Conservation (phyloP, 2,329 filamentous ascomycete genomes). For the Aspergillus sp. region DNA sequence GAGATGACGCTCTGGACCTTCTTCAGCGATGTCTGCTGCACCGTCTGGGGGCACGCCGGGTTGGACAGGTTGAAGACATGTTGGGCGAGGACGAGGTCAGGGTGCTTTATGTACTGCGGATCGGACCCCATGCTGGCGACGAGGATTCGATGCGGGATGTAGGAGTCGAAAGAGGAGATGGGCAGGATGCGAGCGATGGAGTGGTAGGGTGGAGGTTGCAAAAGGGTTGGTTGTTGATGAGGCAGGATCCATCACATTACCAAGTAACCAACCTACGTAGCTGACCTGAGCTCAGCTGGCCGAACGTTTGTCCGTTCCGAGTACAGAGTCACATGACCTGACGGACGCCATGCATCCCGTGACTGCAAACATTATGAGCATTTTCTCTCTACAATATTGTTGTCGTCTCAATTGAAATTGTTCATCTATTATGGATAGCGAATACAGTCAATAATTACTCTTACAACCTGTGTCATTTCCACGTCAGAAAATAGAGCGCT, state of each 20-base stretch:
- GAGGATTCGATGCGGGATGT: slow-evolving; percentile 4
- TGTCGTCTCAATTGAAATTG: too few relatives aligned
- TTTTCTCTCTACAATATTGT: too few relatives aligned
- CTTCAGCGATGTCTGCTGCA: slow-evolving; percentile 58
- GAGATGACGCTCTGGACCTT: slow-evolving; percentile 63
- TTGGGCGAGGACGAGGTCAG: slow-evolving; percentile 63
- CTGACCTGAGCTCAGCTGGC: slow-evolving; percentile 37
- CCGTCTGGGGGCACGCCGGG: slow-evolving; percentile 52
- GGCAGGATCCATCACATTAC: slow-evolving; percentile 20
- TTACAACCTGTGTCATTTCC: too few relatives aligned
- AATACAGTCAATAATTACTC: too few relatives aligned
- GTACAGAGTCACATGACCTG: not conserved
- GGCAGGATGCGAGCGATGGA: slow-evolving; percentile 5
- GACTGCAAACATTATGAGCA: too few relatives aligned
- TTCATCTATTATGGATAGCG: too few relatives aligned
- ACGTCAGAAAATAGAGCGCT: too few relatives aligned
- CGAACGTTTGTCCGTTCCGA: slow-evolving; percentile 32
- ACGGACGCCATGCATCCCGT: too few relatives aligned
- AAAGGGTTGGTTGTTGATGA: slow-evolving; percentile 14
- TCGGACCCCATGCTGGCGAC: slow-evolving; percentile 58
- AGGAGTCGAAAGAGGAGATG: slow-evolving; percentile 3
- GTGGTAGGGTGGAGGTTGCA: slow-evolving; percentile 11
- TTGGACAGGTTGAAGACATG: slow-evolving; percentile 68
- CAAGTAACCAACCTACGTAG: slow-evolving; percentile 16
- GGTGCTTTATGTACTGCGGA: slow-evolving; percentile 65